Conservation (phyloP, 306 rosid species). For the Vigna trinervia region DNA sequence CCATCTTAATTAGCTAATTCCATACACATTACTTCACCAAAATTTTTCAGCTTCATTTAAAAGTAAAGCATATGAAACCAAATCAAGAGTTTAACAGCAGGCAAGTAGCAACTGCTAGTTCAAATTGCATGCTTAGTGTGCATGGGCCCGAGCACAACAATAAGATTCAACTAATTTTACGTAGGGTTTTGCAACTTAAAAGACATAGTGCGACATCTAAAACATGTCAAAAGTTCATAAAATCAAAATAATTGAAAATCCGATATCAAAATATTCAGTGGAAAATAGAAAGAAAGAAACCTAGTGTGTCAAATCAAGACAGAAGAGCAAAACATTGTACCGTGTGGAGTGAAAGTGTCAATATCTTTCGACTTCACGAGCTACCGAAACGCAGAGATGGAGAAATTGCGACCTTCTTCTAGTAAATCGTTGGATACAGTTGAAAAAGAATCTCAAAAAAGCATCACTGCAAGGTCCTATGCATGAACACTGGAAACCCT, state of each 20-base stretch:
- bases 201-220: constrained; percentile 4
- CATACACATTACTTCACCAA: background rate
- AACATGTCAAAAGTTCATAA: background rate
- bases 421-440: constrained; percentile 13
- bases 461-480: background rate
- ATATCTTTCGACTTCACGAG: constrained; percentile 27
- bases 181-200: background rate
- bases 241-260: constrained; percentile 6
- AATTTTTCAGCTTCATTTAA: background rate
- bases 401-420: constrained; percentile 16
- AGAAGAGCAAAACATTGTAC: constrained; percentile 31
- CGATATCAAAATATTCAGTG: background rate
- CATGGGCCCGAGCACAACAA: background rate
- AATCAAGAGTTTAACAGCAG: background rate
- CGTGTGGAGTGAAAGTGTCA: constrained; percentile 27
- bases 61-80: background rate
- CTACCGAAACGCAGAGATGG: background rate
- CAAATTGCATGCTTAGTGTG: background rate
- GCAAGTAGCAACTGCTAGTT: constrained; percentile 29
- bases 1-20: background rate
- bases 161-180: background rate
- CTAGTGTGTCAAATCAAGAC: constrained; percentile 31
- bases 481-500: constrained; percentile 46
- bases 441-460: background rate
- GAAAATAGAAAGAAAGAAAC: constrained; percentile 27